phyloP scores from a whole-genome alignment of 2,329 filamentous ascomycete species.

The Eurotiales sp. region DNA sequence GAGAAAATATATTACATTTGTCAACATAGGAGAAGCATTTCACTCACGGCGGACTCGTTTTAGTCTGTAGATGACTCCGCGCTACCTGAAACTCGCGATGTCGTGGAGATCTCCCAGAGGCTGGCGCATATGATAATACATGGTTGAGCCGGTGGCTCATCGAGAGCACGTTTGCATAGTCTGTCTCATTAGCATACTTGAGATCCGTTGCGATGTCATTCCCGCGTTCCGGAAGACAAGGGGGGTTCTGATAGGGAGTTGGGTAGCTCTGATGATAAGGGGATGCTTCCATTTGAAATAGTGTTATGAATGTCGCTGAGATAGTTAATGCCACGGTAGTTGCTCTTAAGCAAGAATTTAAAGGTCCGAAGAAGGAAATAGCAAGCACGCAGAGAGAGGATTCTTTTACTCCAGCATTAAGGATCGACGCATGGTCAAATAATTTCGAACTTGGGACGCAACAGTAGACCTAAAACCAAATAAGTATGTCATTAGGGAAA shows the following conservation, averaged over 20 bases:
- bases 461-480: constrained; percentile 7
- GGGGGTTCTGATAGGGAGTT: constrained; percentile 7
- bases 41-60: constrained; percentile 13
- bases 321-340: constrained; percentile 5
- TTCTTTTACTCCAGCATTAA: background rate
- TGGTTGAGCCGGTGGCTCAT: background rate
- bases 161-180: background rate
- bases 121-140: constrained; percentile 5
- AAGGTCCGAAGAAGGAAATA: too few species aligned
- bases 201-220: constrained; percentile 8
- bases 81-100: constrained; percentile 4
- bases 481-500: background rate
- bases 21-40: background rate
- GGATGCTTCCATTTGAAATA: constrained; percentile 13
- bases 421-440: background rate
- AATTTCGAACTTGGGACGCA: constrained; percentile 4
- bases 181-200: constrained; percentile 11
- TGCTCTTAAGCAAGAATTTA: too few species aligned
- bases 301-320: constrained; percentile 8
- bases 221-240: constrained; percentile 2
- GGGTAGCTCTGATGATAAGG: constrained; percentile 5
- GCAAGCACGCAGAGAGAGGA: background rate
- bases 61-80: constrained; percentile 9
- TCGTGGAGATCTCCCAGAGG: constrained; percentile 7
- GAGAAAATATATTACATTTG: constrained; percentile 1